Evolutionary conservation across 1,284 basidiomycete species (phyloP).

Genomic region (Mycena sp.): DNA sequence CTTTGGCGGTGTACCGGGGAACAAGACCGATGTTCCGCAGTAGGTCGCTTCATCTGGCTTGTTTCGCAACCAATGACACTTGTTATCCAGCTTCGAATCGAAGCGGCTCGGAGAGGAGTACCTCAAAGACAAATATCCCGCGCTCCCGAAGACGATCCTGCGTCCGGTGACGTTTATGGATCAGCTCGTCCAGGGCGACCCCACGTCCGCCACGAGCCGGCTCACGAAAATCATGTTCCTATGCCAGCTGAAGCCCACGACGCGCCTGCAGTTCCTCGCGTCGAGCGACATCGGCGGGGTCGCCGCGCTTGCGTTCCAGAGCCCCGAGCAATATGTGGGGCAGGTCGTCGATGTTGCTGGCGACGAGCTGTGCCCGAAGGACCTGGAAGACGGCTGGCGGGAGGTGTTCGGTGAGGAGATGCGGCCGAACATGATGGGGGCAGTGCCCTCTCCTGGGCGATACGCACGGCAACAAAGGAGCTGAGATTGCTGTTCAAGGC

Average conservation of each 20-base stretch:
- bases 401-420: conserved; percentile 25
- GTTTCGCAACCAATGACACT: no score
- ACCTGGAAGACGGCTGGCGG: conserved; percentile 19
- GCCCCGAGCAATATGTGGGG: conserved; percentile 18
- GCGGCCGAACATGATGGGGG: conserved; percentile 12
- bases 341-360: conserved; percentile 22
- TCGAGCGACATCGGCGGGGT: conserved; percentile 17
- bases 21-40: conserved; percentile 22
- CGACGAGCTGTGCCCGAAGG: conserved; percentile 12
- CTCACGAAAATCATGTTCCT: conserved; percentile 16
- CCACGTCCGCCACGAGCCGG: neutral
- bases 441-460: neutral
- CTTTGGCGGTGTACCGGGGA: conserved; percentile 5
- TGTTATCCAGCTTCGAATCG: conserved; percentile 18
- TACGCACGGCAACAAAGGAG: conserved; percentile 10
- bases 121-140: conserved; percentile 6
- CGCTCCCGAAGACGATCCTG: conserved; percentile 19
- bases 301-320: conserved; percentile 7
- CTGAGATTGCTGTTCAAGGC: conserved; percentile 25
- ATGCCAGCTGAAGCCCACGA: conserved; percentile 20
- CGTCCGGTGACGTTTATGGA: conserved; percentile 29
- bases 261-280: conserved; percentile 19
- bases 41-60: neutral
- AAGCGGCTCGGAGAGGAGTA: conserved; percentile 20
- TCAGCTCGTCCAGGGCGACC: conserved; percentile 7